Evolutionary conservation across 768 basidiomycete species (phyloP).

Genomic region (Tylopilus subfusipes): DNA sequence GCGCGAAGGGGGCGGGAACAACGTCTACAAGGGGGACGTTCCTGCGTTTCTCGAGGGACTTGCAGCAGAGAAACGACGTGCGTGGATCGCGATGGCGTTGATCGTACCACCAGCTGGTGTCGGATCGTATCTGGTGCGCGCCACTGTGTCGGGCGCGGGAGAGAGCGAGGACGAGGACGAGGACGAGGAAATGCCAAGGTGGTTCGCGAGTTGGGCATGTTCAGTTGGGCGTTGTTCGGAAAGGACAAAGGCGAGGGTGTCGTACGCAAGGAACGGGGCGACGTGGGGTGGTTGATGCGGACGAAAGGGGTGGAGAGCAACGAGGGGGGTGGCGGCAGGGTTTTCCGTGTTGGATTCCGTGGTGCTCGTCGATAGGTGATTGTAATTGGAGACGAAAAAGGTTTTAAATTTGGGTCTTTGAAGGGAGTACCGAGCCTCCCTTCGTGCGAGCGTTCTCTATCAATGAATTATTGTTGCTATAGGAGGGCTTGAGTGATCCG

Average conservation of each 20-base stretch:
- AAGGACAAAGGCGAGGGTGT: slow-evolving; percentile 31
- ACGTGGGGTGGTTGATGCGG: slow-evolving; percentile 79
- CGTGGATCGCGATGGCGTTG: slow-evolving; percentile 96
- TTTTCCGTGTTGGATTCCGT: slow-evolving; percentile 74
- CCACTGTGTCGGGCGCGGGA: slow-evolving; percentile 40
- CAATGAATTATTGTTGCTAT: too few species aligned
- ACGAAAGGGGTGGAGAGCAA: slow-evolving; percentile 90
- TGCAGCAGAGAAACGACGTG: slow-evolving; percentile 57
- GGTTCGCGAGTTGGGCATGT: slow-evolving; percentile 92
- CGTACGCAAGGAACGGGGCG: slow-evolving; percentile 49
- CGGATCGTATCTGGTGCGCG: slow-evolving; percentile 73
- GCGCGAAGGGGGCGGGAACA: slow-evolving; percentile 97
- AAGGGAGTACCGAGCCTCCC: too few species aligned
- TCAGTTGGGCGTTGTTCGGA: slow-evolving; percentile 83
- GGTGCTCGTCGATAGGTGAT: slow-evolving; percentile 43
- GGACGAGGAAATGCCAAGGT: too few species aligned
- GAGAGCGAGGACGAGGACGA: neutral
- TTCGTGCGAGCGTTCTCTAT: too few species aligned
- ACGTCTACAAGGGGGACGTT: slow-evolving; percentile 84
- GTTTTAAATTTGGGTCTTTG: too few species aligned
- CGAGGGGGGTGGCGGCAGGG: slow-evolving; percentile 52
- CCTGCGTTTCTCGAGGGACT: slow-evolving; percentile 70
- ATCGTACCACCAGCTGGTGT: slow-evolving; percentile 72
- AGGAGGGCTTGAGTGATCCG: too few species aligned
- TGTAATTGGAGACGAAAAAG: neutral